phyloP scores from a whole-genome alignment of 805 yeast genomes.

The Torulaspora franciscae region DNA sequence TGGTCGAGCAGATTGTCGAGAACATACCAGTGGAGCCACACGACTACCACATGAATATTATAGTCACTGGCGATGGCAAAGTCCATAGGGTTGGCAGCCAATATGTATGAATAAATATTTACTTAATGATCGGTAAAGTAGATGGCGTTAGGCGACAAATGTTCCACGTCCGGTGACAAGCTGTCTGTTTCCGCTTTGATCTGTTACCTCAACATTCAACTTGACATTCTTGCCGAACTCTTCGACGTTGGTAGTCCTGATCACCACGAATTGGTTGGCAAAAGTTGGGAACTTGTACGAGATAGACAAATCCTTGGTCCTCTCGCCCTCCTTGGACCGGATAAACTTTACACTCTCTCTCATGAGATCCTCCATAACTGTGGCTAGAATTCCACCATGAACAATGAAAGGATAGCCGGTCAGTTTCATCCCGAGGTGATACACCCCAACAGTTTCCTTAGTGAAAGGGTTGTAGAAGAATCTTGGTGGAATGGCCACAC shows the following conservation, averaged over 20 bases:
- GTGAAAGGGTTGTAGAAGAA: conserved; percentile 55
- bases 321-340: conserved; percentile 30
- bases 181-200: conserved; percentile 46
- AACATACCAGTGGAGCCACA: conserved; percentile 29
- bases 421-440: conserved; percentile 71
- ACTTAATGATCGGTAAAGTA: not conserved
- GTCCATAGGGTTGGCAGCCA: conserved; percentile 39
- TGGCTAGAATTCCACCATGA: conserved; percentile 86
- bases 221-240: conserved; percentile 34
- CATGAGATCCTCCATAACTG: conserved; percentile 71
- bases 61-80: conserved; percentile 31
- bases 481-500: conserved; percentile 67
- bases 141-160: conserved; percentile 24
- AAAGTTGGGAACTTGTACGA: conserved; percentile 68
- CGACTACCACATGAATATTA: conserved; percentile 32
- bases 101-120: conserved; percentile 36
- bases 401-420: conserved; percentile 85
- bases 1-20: conserved; percentile 29
- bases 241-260: conserved; percentile 47
- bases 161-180: conserved; percentile 56
- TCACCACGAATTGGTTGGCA: conserved; percentile 69
- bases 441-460: conserved; percentile 57
- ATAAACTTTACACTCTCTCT: conserved; percentile 47
- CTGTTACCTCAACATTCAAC: conserved; percentile 45
- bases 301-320: conserved; percentile 39